phyloP scores from a whole-genome alignment of 139 green algal species.

The Closterium sp. region DNA sequence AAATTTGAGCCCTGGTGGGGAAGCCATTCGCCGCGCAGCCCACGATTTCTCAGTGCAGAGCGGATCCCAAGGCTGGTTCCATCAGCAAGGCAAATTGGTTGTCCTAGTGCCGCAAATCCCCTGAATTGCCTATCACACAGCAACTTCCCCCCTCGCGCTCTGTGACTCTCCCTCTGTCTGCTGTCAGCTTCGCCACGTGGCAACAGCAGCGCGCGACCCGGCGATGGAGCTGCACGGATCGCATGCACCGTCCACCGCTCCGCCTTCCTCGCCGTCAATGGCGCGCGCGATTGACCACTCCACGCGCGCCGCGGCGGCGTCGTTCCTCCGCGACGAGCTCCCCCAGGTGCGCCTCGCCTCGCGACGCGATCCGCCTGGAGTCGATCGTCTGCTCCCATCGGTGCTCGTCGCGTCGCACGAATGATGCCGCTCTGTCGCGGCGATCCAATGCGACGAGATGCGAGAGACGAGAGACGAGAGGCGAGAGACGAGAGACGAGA shows the following conservation, averaged over 20 bases:
- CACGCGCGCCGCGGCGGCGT: background rate
- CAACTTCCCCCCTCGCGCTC: too few relatives aligned
- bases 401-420: background rate
- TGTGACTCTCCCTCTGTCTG: background rate
- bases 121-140: too few relatives aligned
- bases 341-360: background rate
- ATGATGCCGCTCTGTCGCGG: background rate
- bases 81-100: too few relatives aligned
- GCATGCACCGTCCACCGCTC: background rate
- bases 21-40: too few relatives aligned
- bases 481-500: too few relatives aligned
- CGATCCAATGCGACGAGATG: background rate
- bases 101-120: too few relatives aligned
- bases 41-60: too few relatives aligned
- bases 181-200: background rate
- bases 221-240: background rate
- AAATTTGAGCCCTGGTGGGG: too few relatives aligned
- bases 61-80: too few relatives aligned
- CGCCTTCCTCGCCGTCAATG: background rate
- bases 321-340: background rate
- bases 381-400: too few relatives aligned
- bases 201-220: background rate
- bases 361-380: background rate
- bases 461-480: too few relatives aligned
- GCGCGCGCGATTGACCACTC: background rate